phyloP scores from a whole-genome alignment of 352 stramenopile species.

The Phytophthora citricola region DNA sequence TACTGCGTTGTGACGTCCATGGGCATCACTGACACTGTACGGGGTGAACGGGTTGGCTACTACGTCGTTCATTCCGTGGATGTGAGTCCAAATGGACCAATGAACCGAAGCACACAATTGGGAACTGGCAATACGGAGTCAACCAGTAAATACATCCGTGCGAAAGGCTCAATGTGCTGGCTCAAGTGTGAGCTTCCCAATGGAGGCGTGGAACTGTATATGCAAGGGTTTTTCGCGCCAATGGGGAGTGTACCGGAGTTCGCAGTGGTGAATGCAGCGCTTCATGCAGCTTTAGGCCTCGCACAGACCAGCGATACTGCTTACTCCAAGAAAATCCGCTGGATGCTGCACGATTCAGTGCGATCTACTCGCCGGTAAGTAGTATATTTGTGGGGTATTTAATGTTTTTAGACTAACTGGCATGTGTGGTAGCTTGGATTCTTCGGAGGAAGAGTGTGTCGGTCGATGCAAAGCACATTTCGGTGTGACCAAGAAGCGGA shows the following conservation, averaged over 20 bases:
- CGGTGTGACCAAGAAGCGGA: constrained; percentile 32
- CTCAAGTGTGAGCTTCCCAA: constrained; percentile 50
- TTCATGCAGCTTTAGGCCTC: constrained; percentile 31
- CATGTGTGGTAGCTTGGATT: not conserved
- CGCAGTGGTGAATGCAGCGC: constrained; percentile 32
- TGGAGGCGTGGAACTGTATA: constrained; percentile 44
- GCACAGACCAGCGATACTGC: constrained; percentile 45
- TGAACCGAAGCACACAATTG: constrained; percentile 27
- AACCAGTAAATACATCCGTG: constrained; percentile 31
- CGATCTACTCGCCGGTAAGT: constrained; percentile 33
- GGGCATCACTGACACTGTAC: constrained; percentile 28
- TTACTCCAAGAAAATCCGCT: constrained; percentile 54
- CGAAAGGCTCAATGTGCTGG: constrained; percentile 47
- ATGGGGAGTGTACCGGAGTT: constrained; percentile 43
- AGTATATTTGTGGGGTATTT: not conserved
- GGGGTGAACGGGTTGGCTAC: constrained; percentile 47
- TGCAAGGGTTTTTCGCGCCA: constrained; percentile 48
- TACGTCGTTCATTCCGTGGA: constrained; percentile 52
- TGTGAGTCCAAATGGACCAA: constrained; percentile 26
- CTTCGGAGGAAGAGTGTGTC: constrained; percentile 34
- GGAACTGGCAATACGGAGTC: constrained; percentile 4
- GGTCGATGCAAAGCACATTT: constrained; percentile 46
- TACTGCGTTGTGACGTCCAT: constrained; percentile 44
- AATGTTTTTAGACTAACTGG: not conserved
- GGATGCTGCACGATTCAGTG: constrained; percentile 52